Conservation (phyloP, 148 eudicot genomes). For the Chenopodium formosanum region DNA sequence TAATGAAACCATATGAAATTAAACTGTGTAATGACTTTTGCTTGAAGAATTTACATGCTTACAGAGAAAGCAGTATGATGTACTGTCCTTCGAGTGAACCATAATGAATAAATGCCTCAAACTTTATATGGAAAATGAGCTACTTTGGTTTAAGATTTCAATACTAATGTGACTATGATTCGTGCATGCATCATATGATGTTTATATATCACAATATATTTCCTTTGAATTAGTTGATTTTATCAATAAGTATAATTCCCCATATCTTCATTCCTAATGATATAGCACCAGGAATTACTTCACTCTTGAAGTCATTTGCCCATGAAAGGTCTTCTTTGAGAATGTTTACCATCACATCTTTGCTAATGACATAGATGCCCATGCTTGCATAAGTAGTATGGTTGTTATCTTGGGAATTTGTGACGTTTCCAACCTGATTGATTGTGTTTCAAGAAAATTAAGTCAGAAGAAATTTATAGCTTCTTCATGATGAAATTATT, state of each 20-base stretch:
- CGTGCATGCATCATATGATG: background rate
- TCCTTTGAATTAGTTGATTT: background rate
- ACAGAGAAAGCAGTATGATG: background rate
- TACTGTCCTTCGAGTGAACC: background rate
- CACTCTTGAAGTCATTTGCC: constrained; percentile 54
- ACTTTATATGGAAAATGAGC: background rate
- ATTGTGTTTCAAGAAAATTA: background rate
- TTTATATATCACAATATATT: background rate
- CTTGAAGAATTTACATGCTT: background rate
- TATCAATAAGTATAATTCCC: background rate
- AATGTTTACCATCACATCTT: constrained; percentile 50
- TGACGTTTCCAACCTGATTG: constrained; percentile 32
- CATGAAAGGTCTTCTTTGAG: constrained; percentile 48
- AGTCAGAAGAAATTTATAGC: background rate
- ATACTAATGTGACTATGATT: background rate
- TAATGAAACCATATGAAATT: background rate
- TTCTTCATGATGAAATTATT: background rate
- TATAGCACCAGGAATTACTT: constrained; percentile 75
- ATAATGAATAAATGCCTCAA: background rate
- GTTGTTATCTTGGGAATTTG: constrained; percentile 17
- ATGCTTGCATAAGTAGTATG: constrained; percentile 40
- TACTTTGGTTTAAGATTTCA: background rate
- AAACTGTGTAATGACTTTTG: too few relatives aligned
- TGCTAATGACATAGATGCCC: constrained; percentile 76
- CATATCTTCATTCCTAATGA: constrained; percentile 78